These are phyloP conservation scores for Fusarium mexicanum DNA, from an alignment of 2,329 filamentous ascomycete genomes.

Conservation along the genomic window DNA sequence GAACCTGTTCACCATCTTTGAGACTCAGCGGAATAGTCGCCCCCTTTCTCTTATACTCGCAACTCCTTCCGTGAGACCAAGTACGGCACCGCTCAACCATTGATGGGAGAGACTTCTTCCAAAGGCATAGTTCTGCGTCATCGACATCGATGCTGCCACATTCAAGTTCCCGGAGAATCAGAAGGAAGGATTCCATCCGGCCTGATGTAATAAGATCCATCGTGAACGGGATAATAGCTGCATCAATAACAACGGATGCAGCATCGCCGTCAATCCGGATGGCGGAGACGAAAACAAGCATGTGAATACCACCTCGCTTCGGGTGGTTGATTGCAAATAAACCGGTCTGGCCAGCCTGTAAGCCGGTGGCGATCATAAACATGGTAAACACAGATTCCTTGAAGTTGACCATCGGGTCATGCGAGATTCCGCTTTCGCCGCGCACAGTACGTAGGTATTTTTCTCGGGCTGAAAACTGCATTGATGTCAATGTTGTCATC, in stretches of 20 bases:
- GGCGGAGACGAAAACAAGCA: conserved; percentile 53
- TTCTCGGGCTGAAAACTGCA: conserved; percentile 56
- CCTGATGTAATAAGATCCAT: conserved; percentile 44
- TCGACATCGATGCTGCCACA: conserved; percentile 54
- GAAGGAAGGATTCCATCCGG: conserved; percentile 51
- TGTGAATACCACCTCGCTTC: conserved; percentile 52
- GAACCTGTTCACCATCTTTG: conserved; percentile 47
- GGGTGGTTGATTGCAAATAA: conserved; percentile 55
- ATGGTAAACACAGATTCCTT: conserved; percentile 60
- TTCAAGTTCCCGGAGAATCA: conserved; percentile 49
- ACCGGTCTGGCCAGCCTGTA: conserved; percentile 56
- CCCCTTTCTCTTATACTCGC: conserved; percentile 54
- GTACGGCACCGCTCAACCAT: conserved; percentile 60
- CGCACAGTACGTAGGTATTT: conserved; percentile 47
- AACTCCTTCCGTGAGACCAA: conserved; percentile 54
- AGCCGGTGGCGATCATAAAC: conserved; percentile 57
- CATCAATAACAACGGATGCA: conserved; percentile 57
- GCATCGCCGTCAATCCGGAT: conserved; percentile 56
- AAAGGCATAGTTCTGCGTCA: conserved; percentile 67
- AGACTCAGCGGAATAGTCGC: conserved; percentile 53
- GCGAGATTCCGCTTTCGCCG: conserved; percentile 35
- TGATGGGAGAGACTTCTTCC: conserved; percentile 57
- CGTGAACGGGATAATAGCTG: conserved; percentile 58
- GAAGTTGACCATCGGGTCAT: conserved; percentile 54
- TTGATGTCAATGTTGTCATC: conserved; percentile 51